These are phyloP conservation scores for Leptodermis oblonga DNA, from an alignment of 257 asterid species.

Conservation along the genomic window DNA sequence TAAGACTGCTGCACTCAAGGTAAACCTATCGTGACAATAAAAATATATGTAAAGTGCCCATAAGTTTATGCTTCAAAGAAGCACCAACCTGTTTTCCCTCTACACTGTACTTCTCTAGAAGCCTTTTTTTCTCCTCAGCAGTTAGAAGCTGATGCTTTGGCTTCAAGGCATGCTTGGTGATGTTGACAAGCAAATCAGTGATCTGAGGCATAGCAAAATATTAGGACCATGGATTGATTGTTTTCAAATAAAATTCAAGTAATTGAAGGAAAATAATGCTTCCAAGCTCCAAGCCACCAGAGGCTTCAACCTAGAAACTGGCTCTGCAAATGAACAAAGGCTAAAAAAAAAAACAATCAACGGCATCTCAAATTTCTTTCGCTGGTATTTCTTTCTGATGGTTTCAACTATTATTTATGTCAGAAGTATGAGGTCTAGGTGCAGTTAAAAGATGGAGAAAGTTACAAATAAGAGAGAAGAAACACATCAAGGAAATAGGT, in stretches of 20 bases:
- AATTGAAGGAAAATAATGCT: background rate
- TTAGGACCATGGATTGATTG: constrained; percentile 5
- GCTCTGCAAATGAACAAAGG: background rate
- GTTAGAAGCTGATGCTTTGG: constrained; percentile 81
- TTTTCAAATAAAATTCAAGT: background rate
- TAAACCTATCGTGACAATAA: background rate
- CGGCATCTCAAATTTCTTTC: background rate
- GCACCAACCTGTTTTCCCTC: constrained; percentile 76
- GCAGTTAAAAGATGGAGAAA: too few relatives aligned
- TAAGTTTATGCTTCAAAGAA: background rate
- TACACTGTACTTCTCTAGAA: constrained; percentile 63
- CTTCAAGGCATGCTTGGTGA: constrained; percentile 80
- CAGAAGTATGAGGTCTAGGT: background rate
- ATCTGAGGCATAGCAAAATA: constrained; percentile 42
- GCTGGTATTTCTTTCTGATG: background rate
- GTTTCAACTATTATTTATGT: background rate
- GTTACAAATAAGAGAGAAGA: background rate
- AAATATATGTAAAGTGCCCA: background rate
- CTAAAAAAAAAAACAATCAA: background rate
- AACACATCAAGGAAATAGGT: background rate
- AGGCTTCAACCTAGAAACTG: background rate
- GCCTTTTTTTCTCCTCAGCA: constrained; percentile 51
- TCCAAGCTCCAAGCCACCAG: background rate
- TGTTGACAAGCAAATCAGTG: constrained; percentile 74
- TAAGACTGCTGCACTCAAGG: too few relatives aligned